A percentile compares a stretch with the other conserved stretches of the same genome.
Evolutionary conservation across 345 rosid species (phyloP).

Genomic region (Dipteronia dyeriana): DNA sequence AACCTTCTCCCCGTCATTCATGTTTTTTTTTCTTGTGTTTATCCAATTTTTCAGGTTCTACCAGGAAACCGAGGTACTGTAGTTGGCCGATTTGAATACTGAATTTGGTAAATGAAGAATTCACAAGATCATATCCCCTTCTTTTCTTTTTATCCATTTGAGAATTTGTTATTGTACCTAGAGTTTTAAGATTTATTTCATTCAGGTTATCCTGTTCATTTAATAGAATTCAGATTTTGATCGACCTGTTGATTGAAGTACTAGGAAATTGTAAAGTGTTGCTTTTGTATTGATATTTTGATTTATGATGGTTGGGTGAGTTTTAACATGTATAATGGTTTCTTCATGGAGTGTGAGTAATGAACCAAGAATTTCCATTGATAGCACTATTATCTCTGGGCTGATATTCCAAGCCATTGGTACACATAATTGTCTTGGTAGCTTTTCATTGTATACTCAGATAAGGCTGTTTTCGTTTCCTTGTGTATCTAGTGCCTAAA

Average conservation of each 20-base stretch:
- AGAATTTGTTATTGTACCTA: too few relatives aligned
- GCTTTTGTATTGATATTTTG: background rate
- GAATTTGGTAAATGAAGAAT: too few relatives aligned
- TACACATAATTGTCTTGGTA: background rate
- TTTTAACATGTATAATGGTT: too few relatives aligned
- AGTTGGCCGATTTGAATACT: too few relatives aligned
- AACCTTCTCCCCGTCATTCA: background rate
- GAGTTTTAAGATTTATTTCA: background rate
- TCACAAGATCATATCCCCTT: too few relatives aligned
- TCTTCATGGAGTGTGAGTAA: too few relatives aligned
- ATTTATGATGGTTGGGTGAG: background rate
- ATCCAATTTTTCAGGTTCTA: conserved; percentile 12
- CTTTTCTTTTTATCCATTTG: too few relatives aligned
- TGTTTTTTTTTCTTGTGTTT: background rate
- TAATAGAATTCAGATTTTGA: background rate
- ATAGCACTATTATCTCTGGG: too few relatives aligned
- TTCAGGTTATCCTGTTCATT: background rate
- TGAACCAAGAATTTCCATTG: too few relatives aligned
- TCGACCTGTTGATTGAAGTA: background rate
- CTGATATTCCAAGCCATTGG: background rate
- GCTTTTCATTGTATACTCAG: background rate
- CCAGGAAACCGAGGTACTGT: background rate
- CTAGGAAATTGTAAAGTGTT: background rate
- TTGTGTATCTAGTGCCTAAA: too few relatives aligned
- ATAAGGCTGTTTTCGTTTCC: background rate